A percentile compares a stretch with the other conserved stretches of the same genome.
phyloP scores from a whole-genome alignment of 2,329 filamentous ascomycete genomes.

The Ceratocystis lukuohia region DNA sequence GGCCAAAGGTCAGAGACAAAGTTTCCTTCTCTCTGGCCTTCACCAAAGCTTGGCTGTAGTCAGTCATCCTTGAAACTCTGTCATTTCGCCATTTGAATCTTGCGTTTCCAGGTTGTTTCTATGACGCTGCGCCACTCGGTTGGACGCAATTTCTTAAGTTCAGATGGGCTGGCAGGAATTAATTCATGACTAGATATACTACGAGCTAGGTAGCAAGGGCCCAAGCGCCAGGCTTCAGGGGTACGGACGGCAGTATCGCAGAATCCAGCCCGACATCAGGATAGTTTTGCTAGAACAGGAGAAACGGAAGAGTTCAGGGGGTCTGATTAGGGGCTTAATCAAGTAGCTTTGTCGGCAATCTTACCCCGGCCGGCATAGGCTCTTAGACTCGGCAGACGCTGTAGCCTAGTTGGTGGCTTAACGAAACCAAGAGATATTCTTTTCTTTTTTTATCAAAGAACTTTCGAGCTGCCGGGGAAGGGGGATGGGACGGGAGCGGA shows the following conservation, averaged over 20 bases:
- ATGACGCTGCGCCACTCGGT: background rate
- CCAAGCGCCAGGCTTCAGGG: background rate
- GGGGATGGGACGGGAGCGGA: no score
- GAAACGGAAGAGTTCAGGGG: background rate
- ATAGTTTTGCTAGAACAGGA: background rate
- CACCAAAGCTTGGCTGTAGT: background rate
- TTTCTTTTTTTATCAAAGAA: no score
- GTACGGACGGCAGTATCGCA: background rate
- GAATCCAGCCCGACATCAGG: background rate
- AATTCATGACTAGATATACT: background rate
- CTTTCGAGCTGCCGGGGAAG: no score
- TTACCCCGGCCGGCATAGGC: background rate
- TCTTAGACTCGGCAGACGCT: no score
- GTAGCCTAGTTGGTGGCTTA: no score
- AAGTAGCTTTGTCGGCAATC: background rate
- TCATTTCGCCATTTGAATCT: constrained; percentile 4
- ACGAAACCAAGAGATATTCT: no score
- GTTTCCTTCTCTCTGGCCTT: background rate
- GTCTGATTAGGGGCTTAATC: background rate
- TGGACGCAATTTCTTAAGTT: background rate
- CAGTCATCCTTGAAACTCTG: background rate
- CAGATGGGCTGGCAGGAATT: background rate
- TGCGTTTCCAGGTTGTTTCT: background rate
- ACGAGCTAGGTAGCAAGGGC: no score
- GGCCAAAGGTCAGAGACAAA: background rate